These are phyloP conservation scores for Aspergillus pseudotamarii DNA, from an alignment of 2,329 filamentous ascomycete species.

Conservation along the genomic window DNA sequence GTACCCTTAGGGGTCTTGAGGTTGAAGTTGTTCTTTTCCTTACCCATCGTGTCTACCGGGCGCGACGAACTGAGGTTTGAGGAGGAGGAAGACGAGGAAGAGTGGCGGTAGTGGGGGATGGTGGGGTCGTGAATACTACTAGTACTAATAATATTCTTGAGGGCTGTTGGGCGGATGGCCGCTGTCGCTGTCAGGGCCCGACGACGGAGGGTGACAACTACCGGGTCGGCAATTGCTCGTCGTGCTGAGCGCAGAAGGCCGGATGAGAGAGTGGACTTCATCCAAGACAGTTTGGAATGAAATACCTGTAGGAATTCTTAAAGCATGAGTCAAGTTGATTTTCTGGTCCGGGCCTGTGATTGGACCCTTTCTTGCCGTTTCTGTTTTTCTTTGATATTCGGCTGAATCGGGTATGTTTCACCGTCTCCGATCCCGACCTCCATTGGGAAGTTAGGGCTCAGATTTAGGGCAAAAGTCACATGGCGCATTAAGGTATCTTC, in stretches of 20 bases:
- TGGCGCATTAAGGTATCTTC: neutral
- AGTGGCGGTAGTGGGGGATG: constrained; percentile 7
- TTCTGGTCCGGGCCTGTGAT: neutral
- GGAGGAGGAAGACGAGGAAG: constrained; percentile 4
- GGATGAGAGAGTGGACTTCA: neutral
- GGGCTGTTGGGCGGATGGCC: constrained; percentile 1
- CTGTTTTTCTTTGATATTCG: neutral
- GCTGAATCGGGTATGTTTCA: neutral
- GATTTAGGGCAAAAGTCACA: neutral
- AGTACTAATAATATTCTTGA: constrained; percentile 2
- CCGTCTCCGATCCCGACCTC: neutral
- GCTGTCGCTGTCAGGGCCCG: constrained; percentile 2
- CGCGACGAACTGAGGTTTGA: neutral
- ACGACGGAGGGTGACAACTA: neutral
- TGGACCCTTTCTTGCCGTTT: neutral
- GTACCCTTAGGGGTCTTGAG: constrained; percentile 92
- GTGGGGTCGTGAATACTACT: constrained; percentile 2
- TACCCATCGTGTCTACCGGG: constrained; percentile 1
- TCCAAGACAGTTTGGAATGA: neutral
- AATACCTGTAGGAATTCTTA: neutral
- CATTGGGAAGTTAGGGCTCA: neutral
- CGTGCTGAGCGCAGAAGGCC: neutral
- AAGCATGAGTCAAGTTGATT: neutral
- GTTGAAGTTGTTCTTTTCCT: constrained; percentile 52
- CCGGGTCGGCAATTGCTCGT: neutral